Evolutionary conservation across 2,329 filamentous ascomycete genomes (phyloP), one percentile per base, ranked within the genome.

Genomic region (Arthrobotrys sphaeroides): DNA sequence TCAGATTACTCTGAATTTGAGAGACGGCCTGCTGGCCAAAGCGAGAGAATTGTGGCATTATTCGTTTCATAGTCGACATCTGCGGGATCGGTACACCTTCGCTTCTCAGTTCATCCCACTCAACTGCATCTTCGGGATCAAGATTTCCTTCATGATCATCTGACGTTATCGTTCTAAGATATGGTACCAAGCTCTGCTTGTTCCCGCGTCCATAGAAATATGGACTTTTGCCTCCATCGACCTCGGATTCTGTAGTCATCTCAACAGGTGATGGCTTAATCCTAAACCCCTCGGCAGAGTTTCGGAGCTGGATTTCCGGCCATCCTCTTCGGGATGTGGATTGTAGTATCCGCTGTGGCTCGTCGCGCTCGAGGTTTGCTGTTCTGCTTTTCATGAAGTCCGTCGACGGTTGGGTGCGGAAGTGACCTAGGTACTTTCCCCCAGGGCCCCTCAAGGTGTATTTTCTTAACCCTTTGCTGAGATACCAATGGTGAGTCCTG

Each of bases 61-160:
- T 36, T 7, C 36, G 47, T 12, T 38, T 16, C 45, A 55, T 57
- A 12, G 33, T 45, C 2, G 2, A 20, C 47, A 66, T 31, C 12
- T 45, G 62, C 5, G 62, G 47, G 7, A 66, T 26, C 6, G 36
- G 57, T 16, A 24, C 22, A 20, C 36, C 38, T 2, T 55, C 22
- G 5, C 16, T 28, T 43, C 31, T 7, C 31, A 24, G 38, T 16
- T 36, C 13, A 4, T 36, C 47, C 47, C 33, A 55, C 9, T 66
- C 62, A 1, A 26, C 7, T 10, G 36, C 22, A 22, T 66, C 62
- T 18, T 57, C 62, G 3, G 16, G 13, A 2, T 22, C 36, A 1
- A 66, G 4, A 18, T 55, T 66, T 9, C 33, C 47, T 9, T 66
- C 47, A n/a, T n/a, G n/a, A n/a, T n/a, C n/a, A 22, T 55, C 62